phyloP scores from a whole-genome alignment of 805 yeast genomes.

The Pichia paraexigua region DNA sequence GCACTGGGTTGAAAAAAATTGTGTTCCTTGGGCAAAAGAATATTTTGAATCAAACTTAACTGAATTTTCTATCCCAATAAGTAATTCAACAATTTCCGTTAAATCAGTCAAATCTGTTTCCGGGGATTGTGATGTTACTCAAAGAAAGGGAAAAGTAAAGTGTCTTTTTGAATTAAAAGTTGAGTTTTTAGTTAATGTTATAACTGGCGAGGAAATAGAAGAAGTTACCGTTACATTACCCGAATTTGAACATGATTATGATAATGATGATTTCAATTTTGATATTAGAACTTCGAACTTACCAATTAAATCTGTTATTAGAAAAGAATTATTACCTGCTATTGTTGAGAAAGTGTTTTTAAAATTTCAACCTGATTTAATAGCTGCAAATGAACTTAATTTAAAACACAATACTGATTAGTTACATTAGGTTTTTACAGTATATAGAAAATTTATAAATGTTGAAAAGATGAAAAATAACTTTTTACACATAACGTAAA shows the following conservation, averaged over 20 bases:
- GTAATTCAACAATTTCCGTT: slow-evolving; percentile 30
- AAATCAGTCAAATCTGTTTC: slow-evolving; percentile 34
- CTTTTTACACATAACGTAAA: too few relatives aligned
- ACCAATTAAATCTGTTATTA: slow-evolving; percentile 32
- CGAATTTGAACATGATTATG: slow-evolving; percentile 74
- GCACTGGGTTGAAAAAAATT: slow-evolving; percentile 99
- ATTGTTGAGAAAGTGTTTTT: slow-evolving; percentile 36
- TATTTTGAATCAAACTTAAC: slow-evolving; percentile 59
- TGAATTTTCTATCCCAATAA: slow-evolving; percentile 35
- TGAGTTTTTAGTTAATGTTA: slow-evolving; percentile 37
- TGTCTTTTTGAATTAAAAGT: slow-evolving; percentile 65
- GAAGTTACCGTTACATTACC: slow-evolving; percentile 44
- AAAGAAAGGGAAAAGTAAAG: slow-evolving; percentile 72
- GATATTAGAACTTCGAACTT: slow-evolving; percentile 35
- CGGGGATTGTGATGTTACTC: slow-evolving; percentile 80
- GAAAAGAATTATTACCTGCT: slow-evolving; percentile 43
- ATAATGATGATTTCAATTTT: slow-evolving; percentile 54
- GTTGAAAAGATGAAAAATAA: not conserved
- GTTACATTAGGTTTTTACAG: slow-evolving; percentile 14
- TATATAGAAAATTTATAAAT: not conserved
- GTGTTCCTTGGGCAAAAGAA: slow-evolving; percentile 79
- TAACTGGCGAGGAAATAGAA: slow-evolving; percentile 26
- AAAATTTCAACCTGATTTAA: slow-evolving; percentile 56
- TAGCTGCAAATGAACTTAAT: slow-evolving; percentile 53
- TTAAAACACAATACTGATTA: slow-evolving; percentile 45